These are phyloP conservation scores for Triangularia setosa DNA, from an alignment of 2,329 filamentous ascomycete genomes.

Conservation along the genomic window DNA sequence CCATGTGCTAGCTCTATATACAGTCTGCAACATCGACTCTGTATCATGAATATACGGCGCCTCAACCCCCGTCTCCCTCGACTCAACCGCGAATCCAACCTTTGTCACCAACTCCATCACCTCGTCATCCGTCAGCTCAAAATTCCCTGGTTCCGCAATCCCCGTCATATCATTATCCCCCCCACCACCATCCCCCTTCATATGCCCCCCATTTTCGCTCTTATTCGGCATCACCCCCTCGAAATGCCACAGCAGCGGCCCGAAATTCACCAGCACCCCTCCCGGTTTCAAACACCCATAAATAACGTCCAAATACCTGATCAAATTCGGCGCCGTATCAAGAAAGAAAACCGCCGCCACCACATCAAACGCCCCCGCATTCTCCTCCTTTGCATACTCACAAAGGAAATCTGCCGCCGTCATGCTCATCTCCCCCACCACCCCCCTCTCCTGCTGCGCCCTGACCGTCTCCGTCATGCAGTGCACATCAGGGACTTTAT, in stretches of 20 bases:
- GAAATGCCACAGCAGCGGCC: conserved; percentile 93
- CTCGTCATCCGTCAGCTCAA: conserved; percentile 88
- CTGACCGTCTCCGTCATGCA: conserved; percentile 53
- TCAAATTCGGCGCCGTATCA: conserved; percentile 90
- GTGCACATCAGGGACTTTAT: conserved; percentile 77
- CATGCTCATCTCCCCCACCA: conserved; percentile 77
- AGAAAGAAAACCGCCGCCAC: conserved; percentile 94
- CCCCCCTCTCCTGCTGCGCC: conserved; percentile 18
- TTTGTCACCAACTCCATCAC: conserved; percentile 69
- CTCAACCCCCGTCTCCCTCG: conserved; percentile 53
- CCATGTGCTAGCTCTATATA: conserved; percentile 81
- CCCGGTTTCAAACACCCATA: conserved; percentile 69
- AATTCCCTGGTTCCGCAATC: conserved; percentile 83
- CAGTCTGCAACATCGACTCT: conserved; percentile 79
- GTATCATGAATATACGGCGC: conserved; percentile 86
- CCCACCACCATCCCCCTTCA: conserved; percentile 45
- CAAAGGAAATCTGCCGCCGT: conserved; percentile 87
- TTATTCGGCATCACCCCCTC: conserved; percentile 61
- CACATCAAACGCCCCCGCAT: conserved; percentile 66
- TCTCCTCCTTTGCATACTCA: conserved; percentile 66
- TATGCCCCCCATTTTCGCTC: conserved; percentile 41
- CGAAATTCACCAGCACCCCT: conserved; percentile 84
- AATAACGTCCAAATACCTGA: conserved; percentile 85
- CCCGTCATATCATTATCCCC: conserved; percentile 59
- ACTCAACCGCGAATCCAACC: conserved; percentile 73